phyloP scores from a whole-genome alignment of 2,329 filamentous ascomycete genomes.

The Sporothrix protearum region DNA sequence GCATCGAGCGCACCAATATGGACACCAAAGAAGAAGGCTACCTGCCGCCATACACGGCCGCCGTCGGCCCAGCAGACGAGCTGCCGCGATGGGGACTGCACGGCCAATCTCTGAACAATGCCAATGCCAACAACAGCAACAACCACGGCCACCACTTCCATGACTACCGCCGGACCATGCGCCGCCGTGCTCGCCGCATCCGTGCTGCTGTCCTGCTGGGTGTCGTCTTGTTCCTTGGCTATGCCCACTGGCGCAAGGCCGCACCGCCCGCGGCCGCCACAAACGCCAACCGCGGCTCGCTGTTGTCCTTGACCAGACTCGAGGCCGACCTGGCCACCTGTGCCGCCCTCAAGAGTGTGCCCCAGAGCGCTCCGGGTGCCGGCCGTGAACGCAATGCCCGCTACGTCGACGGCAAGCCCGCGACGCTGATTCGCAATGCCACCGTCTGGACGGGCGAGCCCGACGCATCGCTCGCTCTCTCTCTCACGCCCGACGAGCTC shows the following conservation, averaged over 20 bases:
- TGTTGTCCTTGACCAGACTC: constrained; percentile 52
- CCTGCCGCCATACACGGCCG: constrained; percentile 45
- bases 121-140: no score
- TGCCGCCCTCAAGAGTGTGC: constrained; percentile 51
- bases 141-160: neutral
- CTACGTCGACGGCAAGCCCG: constrained; percentile 55
- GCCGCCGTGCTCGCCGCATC: constrained; percentile 44
- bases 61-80: neutral
- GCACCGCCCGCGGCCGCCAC: constrained; percentile 12
- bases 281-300: neutral
- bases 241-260: constrained; percentile 40
- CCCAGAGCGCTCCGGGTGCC: constrained; percentile 52
- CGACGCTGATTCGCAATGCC: constrained; percentile 63
- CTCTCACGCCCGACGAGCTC: constrained; percentile 54
- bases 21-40: constrained; percentile 40
- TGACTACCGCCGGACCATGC: constrained; percentile 10
- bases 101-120: no score
- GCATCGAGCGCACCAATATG: constrained; percentile 25
- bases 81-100: constrained; percentile 15
- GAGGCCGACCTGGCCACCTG: constrained; percentile 54
- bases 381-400: constrained; percentile 59
- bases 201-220: constrained; percentile 42
- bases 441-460: constrained; percentile 65
- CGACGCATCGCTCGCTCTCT: constrained; percentile 42
- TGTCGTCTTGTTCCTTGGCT: constrained; percentile 49